These are phyloP conservation scores for Homolaphlyctis polyrhiza DNA, from an alignment of 371 early-diverging fungal genomes.

Conservation along the genomic window DNA sequence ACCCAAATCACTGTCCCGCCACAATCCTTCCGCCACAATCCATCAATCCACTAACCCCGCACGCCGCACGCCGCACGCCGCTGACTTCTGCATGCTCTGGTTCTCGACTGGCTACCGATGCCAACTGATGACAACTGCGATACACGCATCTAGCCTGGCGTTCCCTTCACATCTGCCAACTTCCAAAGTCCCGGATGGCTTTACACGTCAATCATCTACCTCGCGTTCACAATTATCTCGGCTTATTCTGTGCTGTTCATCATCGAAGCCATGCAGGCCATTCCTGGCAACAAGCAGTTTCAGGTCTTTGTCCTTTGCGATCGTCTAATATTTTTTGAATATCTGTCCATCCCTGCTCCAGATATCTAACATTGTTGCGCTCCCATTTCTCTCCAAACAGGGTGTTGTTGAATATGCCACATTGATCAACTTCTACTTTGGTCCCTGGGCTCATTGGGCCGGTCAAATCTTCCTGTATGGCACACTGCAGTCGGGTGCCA, in stretches of 20 bases:
- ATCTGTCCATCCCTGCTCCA: neutral
- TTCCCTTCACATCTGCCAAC: slow-evolving; percentile 22
- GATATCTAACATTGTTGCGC: neutral
- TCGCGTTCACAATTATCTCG: slow-evolving; percentile 32
- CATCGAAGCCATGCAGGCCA: slow-evolving; percentile 71
- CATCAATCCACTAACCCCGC: no score
- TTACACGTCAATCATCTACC: slow-evolving; percentile 21
- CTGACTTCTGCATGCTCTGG: no score
- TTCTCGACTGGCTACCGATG: neutral
- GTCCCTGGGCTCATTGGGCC: slow-evolving; percentile 22
- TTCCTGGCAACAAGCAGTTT: slow-evolving; percentile 68
- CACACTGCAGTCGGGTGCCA: slow-evolving; percentile 32
- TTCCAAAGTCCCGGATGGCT: slow-evolving; percentile 32
- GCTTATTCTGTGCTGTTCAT: slow-evolving; percentile 53
- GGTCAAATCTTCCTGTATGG: slow-evolving; percentile 45
- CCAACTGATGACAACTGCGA: neutral
- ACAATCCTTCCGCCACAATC: no score
- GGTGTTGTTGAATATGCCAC: slow-evolving; percentile 52
- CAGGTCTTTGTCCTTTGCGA: slow-evolving; percentile 22
- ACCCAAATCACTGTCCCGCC: no score
- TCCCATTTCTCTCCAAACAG: slow-evolving; percentile 8
- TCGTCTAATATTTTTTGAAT: neutral
- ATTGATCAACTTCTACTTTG: slow-evolving; percentile 52
- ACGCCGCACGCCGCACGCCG: no score
- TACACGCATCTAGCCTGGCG: neutral